These are phyloP conservation scores for Metarhizium guizhouense DNA, from an alignment of 2,329 filamentous ascomycete genomes.

Conservation along the genomic window DNA sequence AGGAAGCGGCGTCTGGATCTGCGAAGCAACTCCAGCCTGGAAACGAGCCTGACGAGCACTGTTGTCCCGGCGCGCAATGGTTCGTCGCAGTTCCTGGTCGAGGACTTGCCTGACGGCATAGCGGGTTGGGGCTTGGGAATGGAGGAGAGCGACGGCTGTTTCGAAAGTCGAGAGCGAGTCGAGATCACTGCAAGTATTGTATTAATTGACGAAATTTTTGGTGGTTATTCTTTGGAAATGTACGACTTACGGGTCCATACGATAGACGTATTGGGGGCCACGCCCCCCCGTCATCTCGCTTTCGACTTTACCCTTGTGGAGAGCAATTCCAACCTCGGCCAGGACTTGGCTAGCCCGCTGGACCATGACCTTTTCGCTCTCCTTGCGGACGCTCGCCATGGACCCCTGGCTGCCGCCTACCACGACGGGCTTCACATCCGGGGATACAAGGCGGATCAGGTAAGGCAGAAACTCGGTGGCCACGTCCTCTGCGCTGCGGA, in stretches of 20 bases:
- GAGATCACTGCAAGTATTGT: constrained; percentile 41
- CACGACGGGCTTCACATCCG: constrained; percentile 84
- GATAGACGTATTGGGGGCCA: constrained; percentile 71
- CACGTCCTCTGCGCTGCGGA: constrained; percentile 70
- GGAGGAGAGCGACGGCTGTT: constrained; percentile 45
- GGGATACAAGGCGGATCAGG: constrained; percentile 72
- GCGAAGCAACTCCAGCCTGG: constrained; percentile 33
- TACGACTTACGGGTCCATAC: constrained; percentile 79
- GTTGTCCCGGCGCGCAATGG: constrained; percentile 57
- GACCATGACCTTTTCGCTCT: constrained; percentile 75
- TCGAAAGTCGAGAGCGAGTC: constrained; percentile 71
- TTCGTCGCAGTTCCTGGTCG: constrained; percentile 78
- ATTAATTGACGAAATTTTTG: background rate
- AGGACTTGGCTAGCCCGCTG: constrained; percentile 72
- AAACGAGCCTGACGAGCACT: constrained; percentile 58
- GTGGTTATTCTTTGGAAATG: background rate
- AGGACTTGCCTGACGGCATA: constrained; percentile 90
- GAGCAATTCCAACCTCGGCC: constrained; percentile 69
- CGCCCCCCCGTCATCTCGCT: constrained; percentile 49
- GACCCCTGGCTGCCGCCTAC: constrained; percentile 59
- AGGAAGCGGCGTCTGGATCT: constrained; percentile 9
- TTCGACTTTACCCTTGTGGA: constrained; percentile 76
- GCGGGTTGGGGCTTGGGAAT: constrained; percentile 63
- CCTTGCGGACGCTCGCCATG: constrained; percentile 79
- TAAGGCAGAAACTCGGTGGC: constrained; percentile 80